Evolutionary conservation across 2,329 filamentous ascomycete species (phyloP).

Genomic region (Venturia asperata): DNA sequence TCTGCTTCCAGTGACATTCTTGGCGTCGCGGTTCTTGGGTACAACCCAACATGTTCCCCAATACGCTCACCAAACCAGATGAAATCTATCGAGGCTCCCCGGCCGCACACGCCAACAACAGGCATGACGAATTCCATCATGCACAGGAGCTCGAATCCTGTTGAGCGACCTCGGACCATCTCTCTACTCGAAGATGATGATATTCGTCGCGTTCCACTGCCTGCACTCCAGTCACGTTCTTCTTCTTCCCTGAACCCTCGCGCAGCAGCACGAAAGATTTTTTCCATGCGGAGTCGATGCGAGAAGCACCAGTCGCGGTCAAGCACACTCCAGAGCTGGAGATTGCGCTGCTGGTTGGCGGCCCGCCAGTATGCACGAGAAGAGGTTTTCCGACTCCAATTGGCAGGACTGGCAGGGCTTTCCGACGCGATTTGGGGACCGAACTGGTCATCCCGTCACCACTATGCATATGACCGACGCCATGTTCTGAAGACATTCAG

Average conservation of each 20-base stretch:
- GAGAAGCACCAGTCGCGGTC: neutral
- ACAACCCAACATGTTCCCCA: neutral
- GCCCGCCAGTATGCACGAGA: neutral
- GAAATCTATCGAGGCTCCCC: too few relatives aligned
- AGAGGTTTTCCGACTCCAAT: neutral
- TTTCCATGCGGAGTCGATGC: neutral
- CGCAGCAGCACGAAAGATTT: neutral
- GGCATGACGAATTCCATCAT: neutral
- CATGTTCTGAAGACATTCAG: neutral
- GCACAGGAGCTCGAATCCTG: neutral
- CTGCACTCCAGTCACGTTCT: neutral
- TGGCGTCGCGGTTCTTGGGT: neutral
- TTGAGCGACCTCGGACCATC: neutral
- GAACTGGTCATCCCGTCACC: neutral
- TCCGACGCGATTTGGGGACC: neutral
- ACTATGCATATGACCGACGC: neutral
- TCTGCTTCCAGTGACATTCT: neutral
- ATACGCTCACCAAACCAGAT: too few relatives aligned
- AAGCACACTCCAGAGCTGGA: neutral
- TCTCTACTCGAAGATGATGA: neutral
- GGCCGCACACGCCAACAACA: neutral
- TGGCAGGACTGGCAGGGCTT: neutral
- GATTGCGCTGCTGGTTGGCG: neutral
- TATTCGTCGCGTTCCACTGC: neutral
- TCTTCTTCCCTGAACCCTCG: neutral